Evolutionary conservation across 225 moss, liverwort and hornwort genomes (phyloP).

Genomic region (Ulota crispa): DNA sequence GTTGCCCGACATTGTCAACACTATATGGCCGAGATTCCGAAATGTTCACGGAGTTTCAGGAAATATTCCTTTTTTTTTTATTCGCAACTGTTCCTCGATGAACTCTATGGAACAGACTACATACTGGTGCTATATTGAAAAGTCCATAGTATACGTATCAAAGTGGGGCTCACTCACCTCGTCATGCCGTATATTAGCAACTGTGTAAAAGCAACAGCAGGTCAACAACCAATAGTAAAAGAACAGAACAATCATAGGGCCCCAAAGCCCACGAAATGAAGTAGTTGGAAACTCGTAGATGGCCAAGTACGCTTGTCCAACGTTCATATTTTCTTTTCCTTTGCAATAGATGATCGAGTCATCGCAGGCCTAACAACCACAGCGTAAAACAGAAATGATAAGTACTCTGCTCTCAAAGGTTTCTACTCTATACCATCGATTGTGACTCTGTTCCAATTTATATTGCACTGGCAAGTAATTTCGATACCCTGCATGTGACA

Average conservation of each 20-base stretch:
- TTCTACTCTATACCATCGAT: not conserved
- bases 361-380: constrained; percentile 58
- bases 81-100: not conserved
- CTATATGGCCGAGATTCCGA: not conserved
- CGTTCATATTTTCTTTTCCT: constrained; percentile 48
- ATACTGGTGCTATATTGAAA: not conserved
- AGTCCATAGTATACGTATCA: not conserved
- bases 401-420: not conserved
- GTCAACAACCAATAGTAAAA: constrained; percentile 65
- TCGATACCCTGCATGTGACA: not conserved
- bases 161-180: constrained; percentile 42
- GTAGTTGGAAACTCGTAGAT: constrained; percentile 79
- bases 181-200: constrained; percentile 66
- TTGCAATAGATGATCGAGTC: constrained; percentile 63
- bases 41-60: not conserved
- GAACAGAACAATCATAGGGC: constrained; percentile 61
- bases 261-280: constrained; percentile 67
- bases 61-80: not conserved
- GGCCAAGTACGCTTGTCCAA: constrained; percentile 85
- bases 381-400: not conserved
- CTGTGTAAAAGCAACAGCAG: constrained; percentile 62
- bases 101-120: not conserved
- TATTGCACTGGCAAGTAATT: not conserved
- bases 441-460: not conserved
- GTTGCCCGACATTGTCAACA: not conserved